These are phyloP conservation scores for Globisporangium orthogonon DNA, from an alignment of 352 stramenopile species.

Conservation along the genomic window DNA sequence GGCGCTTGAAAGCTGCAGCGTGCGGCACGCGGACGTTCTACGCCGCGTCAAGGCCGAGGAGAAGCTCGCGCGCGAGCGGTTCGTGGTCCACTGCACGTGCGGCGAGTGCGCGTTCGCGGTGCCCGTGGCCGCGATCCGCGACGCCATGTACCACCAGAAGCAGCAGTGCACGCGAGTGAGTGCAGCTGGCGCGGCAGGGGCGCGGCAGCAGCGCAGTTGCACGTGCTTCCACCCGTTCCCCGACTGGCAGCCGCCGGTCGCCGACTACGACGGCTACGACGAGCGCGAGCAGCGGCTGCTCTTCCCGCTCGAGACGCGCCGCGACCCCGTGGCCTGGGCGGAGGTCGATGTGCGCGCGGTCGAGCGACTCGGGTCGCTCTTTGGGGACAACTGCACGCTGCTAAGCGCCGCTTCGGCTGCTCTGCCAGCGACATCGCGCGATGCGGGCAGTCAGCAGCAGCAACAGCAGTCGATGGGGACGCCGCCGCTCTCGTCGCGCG, in stretches of 20 bases:
- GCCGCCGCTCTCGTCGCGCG: constrained; percentile 3
- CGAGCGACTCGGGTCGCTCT: constrained; percentile 25
- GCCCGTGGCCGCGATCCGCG: constrained; percentile 8
- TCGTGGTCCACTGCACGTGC: constrained; percentile 33
- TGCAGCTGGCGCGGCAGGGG: too few relatives aligned
- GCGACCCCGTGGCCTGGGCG: constrained; percentile 26
- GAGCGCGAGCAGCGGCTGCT: constrained; percentile 25
- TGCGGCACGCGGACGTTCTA: not conserved
- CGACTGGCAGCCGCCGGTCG: not conserved
- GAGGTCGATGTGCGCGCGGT: constrained; percentile 22
- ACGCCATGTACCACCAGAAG: constrained; percentile 12
- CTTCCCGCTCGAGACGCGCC: constrained; percentile 22
- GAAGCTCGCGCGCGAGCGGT: constrained; percentile 7
- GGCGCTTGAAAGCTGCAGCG: constrained; percentile 20
- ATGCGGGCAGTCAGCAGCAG: not conserved
- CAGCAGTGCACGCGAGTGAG: constrained; percentile 18
- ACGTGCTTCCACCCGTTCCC: constrained; percentile 33
- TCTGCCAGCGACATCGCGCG: not conserved
- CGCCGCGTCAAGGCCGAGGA: constrained; percentile 10
- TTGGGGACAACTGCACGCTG: constrained; percentile 10
- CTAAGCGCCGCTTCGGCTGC: not conserved
- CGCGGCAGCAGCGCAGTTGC: constrained; percentile 2
- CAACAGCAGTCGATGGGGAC: not conserved
- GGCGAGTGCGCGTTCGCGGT: constrained; percentile 32
- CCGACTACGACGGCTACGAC: constrained; percentile 12